phyloP scores from a whole-genome alignment of 176 grass and related monocot species.

The bread wheat (Triticum aestivum) region IWGSC_CS_RefSeq_v2.1 NC_057813.1:631548921-631549420 shows the following conservation, averaged over 20 bases:
- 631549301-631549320: not conserved
- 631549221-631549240: not conserved
- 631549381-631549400: not conserved
- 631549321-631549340: not conserved
- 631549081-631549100: conserved; percentile 61
- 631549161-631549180: not conserved
- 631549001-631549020: conserved; percentile 64
- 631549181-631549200: not conserved
- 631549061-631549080: conserved; percentile 62
- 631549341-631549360: not conserved
- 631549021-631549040: conserved; percentile 44
- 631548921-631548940: conserved; percentile 75
- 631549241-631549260: not conserved
- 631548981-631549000: conserved; percentile 61
- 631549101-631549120: conserved; percentile 49
- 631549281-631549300: not conserved
- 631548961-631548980: conserved; percentile 79
- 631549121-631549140: conserved; percentile 8
- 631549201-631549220: not conserved
- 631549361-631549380: not conserved
- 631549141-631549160: not conserved
- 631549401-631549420: not conserved
- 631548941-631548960: conserved; percentile 92
- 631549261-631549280: not conserved
- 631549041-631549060: conserved; percentile 41